These are phyloP conservation scores for Pyrus hybrid DNA, from an alignment of 331 rosid genomes.

Conservation along the genomic window DNA sequence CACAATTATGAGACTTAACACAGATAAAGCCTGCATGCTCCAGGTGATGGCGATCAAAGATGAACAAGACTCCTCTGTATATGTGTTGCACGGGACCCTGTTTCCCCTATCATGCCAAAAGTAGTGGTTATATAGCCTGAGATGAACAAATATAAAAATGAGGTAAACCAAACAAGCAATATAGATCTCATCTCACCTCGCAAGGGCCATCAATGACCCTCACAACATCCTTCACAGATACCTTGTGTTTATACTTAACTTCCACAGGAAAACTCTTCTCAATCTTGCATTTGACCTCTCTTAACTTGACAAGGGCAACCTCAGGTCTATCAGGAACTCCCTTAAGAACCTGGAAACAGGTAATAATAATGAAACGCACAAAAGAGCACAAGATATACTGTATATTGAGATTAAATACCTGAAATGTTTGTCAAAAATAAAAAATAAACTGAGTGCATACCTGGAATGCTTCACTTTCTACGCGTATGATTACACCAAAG, in stretches of 20 bases:
- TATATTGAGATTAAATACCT: constrained; percentile 30
- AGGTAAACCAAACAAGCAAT: constrained; percentile 17
- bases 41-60: constrained; percentile 91
- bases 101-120: constrained; percentile 55
- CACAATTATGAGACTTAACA: constrained; percentile 76
- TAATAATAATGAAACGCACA: constrained; percentile 2
- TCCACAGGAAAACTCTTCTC: constrained; percentile 79
- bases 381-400: neutral
- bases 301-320: constrained; percentile 67
- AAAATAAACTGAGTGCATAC: constrained; percentile 23
- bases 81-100: constrained; percentile 99
- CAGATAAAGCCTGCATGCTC: constrained; percentile 98
- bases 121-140: neutral
- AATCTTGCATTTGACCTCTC: constrained; percentile 88
- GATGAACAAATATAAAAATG: constrained; percentile 2
- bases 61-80: constrained; percentile 74
- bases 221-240: constrained; percentile 81
- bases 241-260: constrained; percentile 62
- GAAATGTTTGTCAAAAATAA: constrained; percentile 55
- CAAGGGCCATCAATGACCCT: constrained; percentile 85
- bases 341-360: constrained; percentile 69
- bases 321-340: constrained; percentile 93
- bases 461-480: constrained; percentile 97
- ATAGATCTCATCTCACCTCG: constrained; percentile 48
- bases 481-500: constrained; percentile 91